These are phyloP conservation scores for Ganoderma lingzhi DNA, from an alignment of 1,284 basidiomycete genomes.

Conservation along the genomic window DNA sequence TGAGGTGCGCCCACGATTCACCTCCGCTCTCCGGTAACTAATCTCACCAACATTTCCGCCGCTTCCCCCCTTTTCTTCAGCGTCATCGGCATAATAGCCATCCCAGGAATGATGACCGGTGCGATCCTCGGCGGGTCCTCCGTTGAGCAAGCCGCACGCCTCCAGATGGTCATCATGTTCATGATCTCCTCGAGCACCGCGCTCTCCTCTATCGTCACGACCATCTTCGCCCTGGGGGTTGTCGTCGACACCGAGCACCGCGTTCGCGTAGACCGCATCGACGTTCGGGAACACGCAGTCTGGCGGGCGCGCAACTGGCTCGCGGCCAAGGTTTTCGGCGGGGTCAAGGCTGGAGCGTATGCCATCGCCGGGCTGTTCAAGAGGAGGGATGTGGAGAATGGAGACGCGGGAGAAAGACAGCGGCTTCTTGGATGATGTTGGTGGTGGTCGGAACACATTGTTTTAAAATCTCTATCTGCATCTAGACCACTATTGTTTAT, in stretches of 20 bases:
- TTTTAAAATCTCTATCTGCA: neutral
- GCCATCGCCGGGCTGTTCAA: slow-evolving; percentile 18
- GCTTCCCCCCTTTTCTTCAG: slow-evolving; percentile 45
- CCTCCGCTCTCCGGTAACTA: neutral
- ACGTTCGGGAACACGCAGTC: slow-evolving; percentile 55
- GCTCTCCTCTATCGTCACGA: slow-evolving; percentile 71
- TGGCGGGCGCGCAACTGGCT: slow-evolving; percentile 48
- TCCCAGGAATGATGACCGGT: slow-evolving; percentile 89
- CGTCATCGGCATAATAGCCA: slow-evolving; percentile 82
- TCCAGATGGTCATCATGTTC: slow-evolving; percentile 94
- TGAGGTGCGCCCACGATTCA: slow-evolving; percentile 65
- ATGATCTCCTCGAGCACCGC: slow-evolving; percentile 85
- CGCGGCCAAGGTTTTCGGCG: slow-evolving; percentile 26
- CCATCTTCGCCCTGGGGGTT: slow-evolving; percentile 64
- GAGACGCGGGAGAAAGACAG: slow-evolving; percentile 27
- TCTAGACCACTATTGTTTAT: neutral
- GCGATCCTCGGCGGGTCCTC: slow-evolving; percentile 86
- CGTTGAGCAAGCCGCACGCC: slow-evolving; percentile 82
- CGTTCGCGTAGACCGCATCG: slow-evolving; percentile 74
- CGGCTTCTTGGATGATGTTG: slow-evolving; percentile 33
- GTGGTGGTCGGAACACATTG: neutral
- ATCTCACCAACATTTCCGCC: neutral
- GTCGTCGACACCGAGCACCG: slow-evolving; percentile 76
- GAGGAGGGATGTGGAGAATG: slow-evolving; percentile 21
- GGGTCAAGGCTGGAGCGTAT: slow-evolving; percentile 19